These are phyloP conservation scores for Sphagnum tenellum DNA, from an alignment of 225 moss, liverwort and hornwort species.

Conservation along the genomic window DNA sequence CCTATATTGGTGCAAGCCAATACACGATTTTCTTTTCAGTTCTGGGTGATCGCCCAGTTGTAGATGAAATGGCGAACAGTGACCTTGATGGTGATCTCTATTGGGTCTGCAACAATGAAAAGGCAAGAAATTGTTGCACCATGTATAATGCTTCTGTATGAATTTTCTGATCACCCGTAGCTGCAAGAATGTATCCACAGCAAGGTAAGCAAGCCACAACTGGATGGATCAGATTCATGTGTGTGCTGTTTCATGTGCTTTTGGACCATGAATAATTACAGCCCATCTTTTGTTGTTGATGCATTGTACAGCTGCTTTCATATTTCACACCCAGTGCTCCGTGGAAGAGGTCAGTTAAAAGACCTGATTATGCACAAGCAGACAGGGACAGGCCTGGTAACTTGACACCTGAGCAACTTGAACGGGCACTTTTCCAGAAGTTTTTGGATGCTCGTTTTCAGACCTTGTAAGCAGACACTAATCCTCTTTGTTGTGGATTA, in stretches of 20 bases:
- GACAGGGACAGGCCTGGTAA: conserved; percentile 25
- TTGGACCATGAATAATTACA: no score
- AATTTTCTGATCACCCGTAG: no score
- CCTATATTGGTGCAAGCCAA: conserved; percentile 41
- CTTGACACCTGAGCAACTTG: conserved; percentile 34
- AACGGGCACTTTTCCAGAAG: conserved; percentile 38
- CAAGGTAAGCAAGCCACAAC: not conserved
- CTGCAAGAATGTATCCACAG: no score
- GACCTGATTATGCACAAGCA: conserved; percentile 31
- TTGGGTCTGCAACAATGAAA: conserved; percentile 42
- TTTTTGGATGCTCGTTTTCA: conserved; percentile 43
- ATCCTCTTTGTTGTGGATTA: not conserved
- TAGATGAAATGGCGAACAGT: conserved; percentile 50
- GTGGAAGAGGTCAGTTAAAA: conserved; percentile 48
- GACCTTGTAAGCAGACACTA: conserved; percentile 16
- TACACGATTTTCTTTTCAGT: conserved; percentile 52
- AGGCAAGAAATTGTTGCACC: conserved; percentile 16
- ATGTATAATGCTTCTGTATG: no score
- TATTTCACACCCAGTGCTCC: conserved; percentile 36
- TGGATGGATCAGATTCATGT: not conserved
- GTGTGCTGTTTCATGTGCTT: not conserved
- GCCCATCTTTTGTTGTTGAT: not conserved
- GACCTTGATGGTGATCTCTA: conserved; percentile 43
- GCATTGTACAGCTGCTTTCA: conserved; percentile 31
- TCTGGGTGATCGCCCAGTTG: conserved; percentile 43